Conservation (phyloP, 1,284 basidiomycete genomes). For the Ustilago trichophora region DNA sequence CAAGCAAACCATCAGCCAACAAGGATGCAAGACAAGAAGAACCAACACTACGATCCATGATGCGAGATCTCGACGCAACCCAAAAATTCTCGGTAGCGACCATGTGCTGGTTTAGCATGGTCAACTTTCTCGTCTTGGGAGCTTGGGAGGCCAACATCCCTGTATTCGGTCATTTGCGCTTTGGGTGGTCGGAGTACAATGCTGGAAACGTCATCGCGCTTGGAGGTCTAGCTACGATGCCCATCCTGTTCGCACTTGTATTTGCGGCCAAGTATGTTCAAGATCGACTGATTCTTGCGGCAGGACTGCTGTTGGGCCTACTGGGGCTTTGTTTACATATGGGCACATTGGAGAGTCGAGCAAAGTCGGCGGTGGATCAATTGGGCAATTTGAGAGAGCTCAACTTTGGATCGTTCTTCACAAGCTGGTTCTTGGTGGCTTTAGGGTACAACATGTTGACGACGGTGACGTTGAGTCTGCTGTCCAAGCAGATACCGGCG, state of each 20-base stretch:
- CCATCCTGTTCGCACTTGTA: slow-evolving; percentile 43
- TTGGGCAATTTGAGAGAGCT: slow-evolving; percentile 16
- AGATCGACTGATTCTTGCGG: slow-evolving; percentile 40
- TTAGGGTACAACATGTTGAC: slow-evolving; percentile 45
- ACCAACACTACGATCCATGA: slow-evolving; percentile 22
- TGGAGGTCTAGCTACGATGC: slow-evolving; percentile 41
- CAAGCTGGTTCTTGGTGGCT: slow-evolving; percentile 43
- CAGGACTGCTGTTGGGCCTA: slow-evolving; percentile 33
- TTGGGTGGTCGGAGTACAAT: slow-evolving; percentile 46
- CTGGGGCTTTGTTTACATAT: slow-evolving; percentile 42
- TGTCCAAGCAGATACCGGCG: slow-evolving; percentile 46
- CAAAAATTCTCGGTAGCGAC: slow-evolving; percentile 41
- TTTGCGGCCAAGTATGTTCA: slow-evolving; percentile 40
- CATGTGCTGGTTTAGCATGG: slow-evolving; percentile 54
- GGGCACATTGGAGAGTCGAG: slow-evolving; percentile 35
- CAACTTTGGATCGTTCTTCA: slow-evolving; percentile 47
- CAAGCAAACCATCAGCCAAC: no score
- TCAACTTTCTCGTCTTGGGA: slow-evolving; percentile 47
- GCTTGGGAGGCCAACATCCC: slow-evolving; percentile 53
- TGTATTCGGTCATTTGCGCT: slow-evolving; percentile 32
- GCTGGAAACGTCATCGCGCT: slow-evolving; percentile 50
- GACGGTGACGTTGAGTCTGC: slow-evolving; percentile 42
- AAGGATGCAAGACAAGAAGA: neutral
- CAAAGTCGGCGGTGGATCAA: slow-evolving; percentile 17
- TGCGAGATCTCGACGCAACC: slow-evolving; percentile 27